Evolutionary conservation across 768 basidiomycete genomes (phyloP).

Genomic region (Mrakia blollopis): DNA sequence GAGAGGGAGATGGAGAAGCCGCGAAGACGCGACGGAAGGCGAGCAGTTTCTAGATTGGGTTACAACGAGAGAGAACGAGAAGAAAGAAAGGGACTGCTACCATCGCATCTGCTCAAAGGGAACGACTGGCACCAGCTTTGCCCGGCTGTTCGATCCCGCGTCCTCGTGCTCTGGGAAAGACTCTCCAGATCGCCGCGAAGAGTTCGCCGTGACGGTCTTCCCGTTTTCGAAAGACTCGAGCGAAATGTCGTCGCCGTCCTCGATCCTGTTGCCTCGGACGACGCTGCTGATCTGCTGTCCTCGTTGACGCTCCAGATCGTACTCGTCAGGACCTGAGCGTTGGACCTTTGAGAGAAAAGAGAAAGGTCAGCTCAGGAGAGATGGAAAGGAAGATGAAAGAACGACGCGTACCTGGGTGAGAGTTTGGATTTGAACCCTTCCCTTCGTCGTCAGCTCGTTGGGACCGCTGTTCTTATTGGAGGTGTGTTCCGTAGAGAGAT

Average conservation of each 20-base stretch:
- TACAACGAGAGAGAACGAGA: not conserved
- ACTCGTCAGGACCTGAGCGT: not conserved
- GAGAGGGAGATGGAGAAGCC: not conserved
- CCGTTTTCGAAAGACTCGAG: constrained; percentile 8
- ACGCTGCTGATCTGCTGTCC: not conserved
- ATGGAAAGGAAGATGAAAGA: no score
- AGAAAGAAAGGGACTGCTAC: not conserved
- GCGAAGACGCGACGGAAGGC: not conserved
- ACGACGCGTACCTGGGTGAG: no score
- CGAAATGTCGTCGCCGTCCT: constrained; percentile 11
- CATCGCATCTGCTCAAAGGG: constrained; percentile 9
- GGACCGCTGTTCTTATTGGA: not conserved
- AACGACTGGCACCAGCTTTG: not conserved
- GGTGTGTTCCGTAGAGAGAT: constrained; percentile 9
- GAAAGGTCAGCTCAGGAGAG: no score
- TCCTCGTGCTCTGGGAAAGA: no score
- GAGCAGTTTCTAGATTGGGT: no score
- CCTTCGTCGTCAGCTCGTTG: not conserved
- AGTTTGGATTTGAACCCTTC: constrained; percentile 3
- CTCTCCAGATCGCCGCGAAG: not conserved
- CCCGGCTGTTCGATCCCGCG: not conserved
- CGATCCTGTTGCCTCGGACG: not conserved
- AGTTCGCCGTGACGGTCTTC: not conserved
- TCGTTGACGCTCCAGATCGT: not conserved
- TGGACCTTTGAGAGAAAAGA: no score